phyloP scores from a whole-genome alignment of 257 asterid species.

The Forsythia suspensa region DNA sequence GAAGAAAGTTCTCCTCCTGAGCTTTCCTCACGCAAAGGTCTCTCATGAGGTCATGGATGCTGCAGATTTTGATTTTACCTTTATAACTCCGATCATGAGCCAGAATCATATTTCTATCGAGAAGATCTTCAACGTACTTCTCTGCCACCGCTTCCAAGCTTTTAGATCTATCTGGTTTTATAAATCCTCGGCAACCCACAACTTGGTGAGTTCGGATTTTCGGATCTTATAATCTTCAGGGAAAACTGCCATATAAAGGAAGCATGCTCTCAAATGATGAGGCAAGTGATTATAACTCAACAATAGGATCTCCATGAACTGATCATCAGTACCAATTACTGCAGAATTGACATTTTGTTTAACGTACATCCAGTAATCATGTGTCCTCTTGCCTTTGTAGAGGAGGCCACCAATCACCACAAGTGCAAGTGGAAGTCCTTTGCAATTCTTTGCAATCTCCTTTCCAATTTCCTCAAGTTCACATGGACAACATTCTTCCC shows the following conservation, averaged over 20 bases:
- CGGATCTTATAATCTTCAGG: neutral
- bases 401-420: slow-evolving; percentile 15
- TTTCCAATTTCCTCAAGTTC: no score
- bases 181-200: slow-evolving; percentile 12
- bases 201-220: slow-evolving; percentile 6
- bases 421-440: slow-evolving; percentile 6
- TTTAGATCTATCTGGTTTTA: neutral
- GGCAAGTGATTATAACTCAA: no score
- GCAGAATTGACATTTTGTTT: slow-evolving; percentile 14
- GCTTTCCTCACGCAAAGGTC: slow-evolving; percentile 28
- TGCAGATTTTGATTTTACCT: slow-evolving; percentile 4
- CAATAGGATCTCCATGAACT: neutral
- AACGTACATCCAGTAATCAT: slow-evolving; percentile 20
- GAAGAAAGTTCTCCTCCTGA: slow-evolving; percentile 20
- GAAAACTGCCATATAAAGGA: no score
- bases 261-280: no score
- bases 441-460: no score
- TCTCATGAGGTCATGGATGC: slow-evolving; percentile 11
- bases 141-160: slow-evolving; percentile 5
- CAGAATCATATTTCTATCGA: slow-evolving; percentile 9
- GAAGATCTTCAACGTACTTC: neutral
- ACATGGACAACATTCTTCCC: no score
- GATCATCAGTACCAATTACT: no score
- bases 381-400: slow-evolving; percentile 3
- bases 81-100: neutral